Base-by-base conservation (phyloP, 495 filamentous ascomycete species). In the Collariella sp. region DNA sequence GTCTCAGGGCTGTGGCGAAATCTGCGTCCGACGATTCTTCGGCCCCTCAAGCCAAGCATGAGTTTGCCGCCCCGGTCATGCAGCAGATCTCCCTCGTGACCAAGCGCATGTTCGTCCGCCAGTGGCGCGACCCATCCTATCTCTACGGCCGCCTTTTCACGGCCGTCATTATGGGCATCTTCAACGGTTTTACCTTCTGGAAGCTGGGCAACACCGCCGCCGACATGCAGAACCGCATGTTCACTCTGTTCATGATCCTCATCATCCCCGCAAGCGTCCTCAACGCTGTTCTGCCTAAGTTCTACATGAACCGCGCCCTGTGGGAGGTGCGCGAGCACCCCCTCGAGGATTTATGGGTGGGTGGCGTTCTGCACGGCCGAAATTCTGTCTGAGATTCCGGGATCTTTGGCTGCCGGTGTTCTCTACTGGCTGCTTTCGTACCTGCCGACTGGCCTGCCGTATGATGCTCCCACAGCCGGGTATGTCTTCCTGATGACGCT, bases 171-270 rank as follows among this genome's bases (percentile, higher is more conserved):
- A 45, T 68, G 13, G 94, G 72, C 65, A 33, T 91, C 13, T 90
- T 91, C 74, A 88, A 87, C 66, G 85, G 86, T n/a, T 93, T 94
- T 65, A 91, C 89, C 15, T 95, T 93, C 72, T 93, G 79, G 72
- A 75, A 83, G 60, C 75, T 91, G 20, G 84, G 84, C 13, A 71
- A 82, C 63, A 78, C 76, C 1, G 69, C 87, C 3, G 72, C 77
- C 33, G 84, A 86, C 56, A 81, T 95, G 72, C 85, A 94, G 68
- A 81, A 88, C 68, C 79, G 84, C 56, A 83, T 94, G 78, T 91
- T 93, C 76, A 83, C 84, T 0, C 63, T 67, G 50, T 93, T 91
- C 75, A 55, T 88, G 34, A 84, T 93, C 61, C 70, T 91, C 48
- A 76, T 87, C 35, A 79, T 93, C 56, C 83, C 87, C 0, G 82